Conservation (phyloP, 73 alveolate genomes). For the Paraurostyla sp. region DNA sequence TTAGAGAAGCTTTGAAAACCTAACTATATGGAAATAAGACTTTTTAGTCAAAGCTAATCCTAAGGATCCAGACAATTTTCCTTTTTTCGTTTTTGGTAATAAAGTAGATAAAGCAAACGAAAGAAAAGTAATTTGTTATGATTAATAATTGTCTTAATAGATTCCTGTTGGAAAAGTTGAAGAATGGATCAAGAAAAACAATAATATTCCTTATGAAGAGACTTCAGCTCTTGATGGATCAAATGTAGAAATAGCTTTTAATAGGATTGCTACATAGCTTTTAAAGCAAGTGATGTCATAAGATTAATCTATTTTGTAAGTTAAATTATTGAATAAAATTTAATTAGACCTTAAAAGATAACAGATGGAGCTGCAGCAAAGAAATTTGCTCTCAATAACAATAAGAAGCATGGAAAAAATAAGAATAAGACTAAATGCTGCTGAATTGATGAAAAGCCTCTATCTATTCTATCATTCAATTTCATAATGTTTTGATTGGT, state of each 20-base stretch:
- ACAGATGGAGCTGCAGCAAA: slow-evolving; percentile 37
- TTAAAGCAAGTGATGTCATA: slow-evolving; percentile 14
- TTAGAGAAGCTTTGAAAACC: slow-evolving; percentile 43
- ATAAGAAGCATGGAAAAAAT: slow-evolving; percentile 25
- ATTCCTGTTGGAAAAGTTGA: slow-evolving; percentile 25
- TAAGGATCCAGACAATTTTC: slow-evolving; percentile 69
- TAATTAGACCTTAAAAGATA: slow-evolving; percentile 21
- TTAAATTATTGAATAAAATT: neutral
- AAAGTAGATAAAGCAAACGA: slow-evolving; percentile 68
- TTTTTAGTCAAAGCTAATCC: slow-evolving; percentile 67
- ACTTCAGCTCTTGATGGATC: slow-evolving; percentile 90
- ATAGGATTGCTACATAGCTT: neutral
- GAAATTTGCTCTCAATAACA: slow-evolving; percentile 12
- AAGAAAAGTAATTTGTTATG: slow-evolving; percentile 42
- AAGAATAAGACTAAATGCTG: neutral
- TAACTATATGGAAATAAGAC: slow-evolving; percentile 67
- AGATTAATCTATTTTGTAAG: slow-evolving; percentile 30
- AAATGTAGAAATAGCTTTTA: slow-evolving; percentile 89
- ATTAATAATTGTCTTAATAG: neutral
- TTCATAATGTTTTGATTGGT: too few species aligned
- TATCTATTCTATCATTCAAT: too few species aligned
- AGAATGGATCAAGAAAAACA: slow-evolving; percentile 91
- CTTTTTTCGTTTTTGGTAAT: slow-evolving; percentile 71
- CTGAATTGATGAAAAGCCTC: neutral
- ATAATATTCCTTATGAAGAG: slow-evolving; percentile 86